Conservation (phyloP, 805 yeast genomes). For the Starmerella bombicola region DNA sequence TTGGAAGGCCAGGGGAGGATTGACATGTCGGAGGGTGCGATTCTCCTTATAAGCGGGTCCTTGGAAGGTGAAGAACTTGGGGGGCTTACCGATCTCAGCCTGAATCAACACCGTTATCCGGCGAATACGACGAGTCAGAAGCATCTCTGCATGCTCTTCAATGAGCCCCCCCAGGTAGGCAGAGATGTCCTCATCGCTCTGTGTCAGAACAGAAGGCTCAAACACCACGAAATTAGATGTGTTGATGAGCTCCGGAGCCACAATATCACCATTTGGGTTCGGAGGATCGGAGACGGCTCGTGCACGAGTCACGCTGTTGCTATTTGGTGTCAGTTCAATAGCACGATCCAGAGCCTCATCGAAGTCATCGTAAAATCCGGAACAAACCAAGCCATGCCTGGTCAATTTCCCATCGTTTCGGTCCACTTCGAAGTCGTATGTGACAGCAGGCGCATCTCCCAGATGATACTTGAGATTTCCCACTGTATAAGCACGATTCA, state of each 20-base stretch:
- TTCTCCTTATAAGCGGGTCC: constrained; percentile 80
- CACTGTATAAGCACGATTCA: constrained; percentile 90
- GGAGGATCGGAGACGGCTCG: constrained; percentile 32
- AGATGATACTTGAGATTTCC: constrained; percentile 55
- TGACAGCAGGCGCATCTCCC: constrained; percentile 48
- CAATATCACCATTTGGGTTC: constrained; percentile 19
- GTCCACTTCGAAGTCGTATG: constrained; percentile 45
- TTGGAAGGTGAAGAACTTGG: constrained; percentile 89
- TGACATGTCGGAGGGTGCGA: constrained; percentile 90
- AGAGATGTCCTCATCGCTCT: constrained; percentile 52
- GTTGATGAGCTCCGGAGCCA: constrained; percentile 40
- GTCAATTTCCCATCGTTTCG: constrained; percentile 36
- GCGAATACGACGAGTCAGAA: constrained; percentile 63
- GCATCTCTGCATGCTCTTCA: constrained; percentile 55
- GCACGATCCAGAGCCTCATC: constrained; percentile 73
- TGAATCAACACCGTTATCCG: constrained; percentile 89
- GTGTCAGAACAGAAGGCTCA: constrained; percentile 35
- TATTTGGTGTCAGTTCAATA: constrained; percentile 50
- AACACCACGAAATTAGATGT: constrained; percentile 67
- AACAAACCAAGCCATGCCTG: constrained; percentile 27
- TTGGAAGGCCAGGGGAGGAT: constrained; percentile 97
- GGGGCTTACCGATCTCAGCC: constrained; percentile 71
- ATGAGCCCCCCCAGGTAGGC: constrained; percentile 51
- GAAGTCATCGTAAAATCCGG: constrained; percentile 66
- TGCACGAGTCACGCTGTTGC: constrained; percentile 29